Percentiles rank a stretch among this genome's conserved stretches.
These are phyloP conservation scores for Eimeria nieschulzi DNA, from an alignment of 169 alveolate genomes.

Conservation along the genomic window DNA sequence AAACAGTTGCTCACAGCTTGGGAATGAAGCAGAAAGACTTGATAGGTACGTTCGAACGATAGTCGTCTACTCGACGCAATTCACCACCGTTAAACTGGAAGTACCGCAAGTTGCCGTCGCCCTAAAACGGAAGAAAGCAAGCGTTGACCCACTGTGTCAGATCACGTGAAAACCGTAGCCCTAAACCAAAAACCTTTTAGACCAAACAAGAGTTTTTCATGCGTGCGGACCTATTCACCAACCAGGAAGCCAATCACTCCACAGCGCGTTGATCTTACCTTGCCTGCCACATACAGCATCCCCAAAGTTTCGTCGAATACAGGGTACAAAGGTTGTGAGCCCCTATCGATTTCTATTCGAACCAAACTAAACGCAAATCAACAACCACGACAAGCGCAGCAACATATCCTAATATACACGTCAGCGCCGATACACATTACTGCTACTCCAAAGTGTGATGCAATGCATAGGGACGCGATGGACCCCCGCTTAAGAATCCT, in stretches of 20 bases:
- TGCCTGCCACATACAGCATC: constrained; percentile 74
- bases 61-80: constrained; percentile 61
- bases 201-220: too few relatives aligned
- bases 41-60: constrained; percentile 72
- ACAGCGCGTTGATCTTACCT: constrained; percentile 37
- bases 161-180: too few relatives aligned
- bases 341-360: constrained; percentile 71
- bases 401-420: too few relatives aligned
- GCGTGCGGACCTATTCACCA: too few relatives aligned
- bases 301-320: constrained; percentile 74
- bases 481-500: too few relatives aligned
- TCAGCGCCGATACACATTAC: too few relatives aligned
- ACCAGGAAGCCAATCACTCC: too few relatives aligned
- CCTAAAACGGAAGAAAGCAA: constrained; percentile 19
- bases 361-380: constrained; percentile 26
- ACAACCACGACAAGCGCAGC: not conserved
- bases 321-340: constrained; percentile 75
- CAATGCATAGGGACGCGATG: too few relatives aligned
- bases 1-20: constrained; percentile 61
- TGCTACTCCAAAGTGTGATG: too few relatives aligned
- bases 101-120: constrained; percentile 68
- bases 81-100: constrained; percentile 68
- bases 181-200: too few relatives aligned
- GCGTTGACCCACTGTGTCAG: too few relatives aligned
- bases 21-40: constrained; percentile 74